Percentiles rank a stretch among this genome's conserved stretches.
Evolutionary conservation across 805 yeast species (phyloP).

Genomic region (Sugiyamaella americana): DNA sequence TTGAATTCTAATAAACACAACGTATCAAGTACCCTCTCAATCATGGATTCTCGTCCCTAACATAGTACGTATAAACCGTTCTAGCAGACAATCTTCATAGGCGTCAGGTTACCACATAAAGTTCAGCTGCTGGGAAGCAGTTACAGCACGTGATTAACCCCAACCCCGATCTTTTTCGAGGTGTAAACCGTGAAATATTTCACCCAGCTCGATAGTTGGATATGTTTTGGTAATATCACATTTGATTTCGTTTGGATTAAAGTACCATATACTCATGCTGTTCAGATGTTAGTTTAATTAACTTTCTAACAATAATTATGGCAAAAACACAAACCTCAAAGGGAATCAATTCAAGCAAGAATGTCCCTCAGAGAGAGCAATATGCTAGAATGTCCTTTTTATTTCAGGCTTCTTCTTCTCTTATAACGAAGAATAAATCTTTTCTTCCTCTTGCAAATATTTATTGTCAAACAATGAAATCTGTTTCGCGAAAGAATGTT

Average conservation of each 20-base stretch:
- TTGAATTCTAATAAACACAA: no score
- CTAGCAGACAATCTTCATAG: no score
- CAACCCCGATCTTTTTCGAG: not conserved
- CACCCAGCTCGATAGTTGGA: no score
- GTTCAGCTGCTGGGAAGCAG: no score
- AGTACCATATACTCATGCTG: not conserved
- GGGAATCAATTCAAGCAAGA: not conserved
- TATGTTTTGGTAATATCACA: not conserved
- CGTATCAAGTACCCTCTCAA: no score
- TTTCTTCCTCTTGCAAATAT: constrained; percentile 44
- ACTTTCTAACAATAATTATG: not conserved
- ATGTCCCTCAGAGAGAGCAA: constrained; percentile 38
- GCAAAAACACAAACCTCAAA: not conserved
- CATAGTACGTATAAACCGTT: no score
- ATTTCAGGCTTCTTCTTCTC: constrained; percentile 32
- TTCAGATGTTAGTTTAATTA: no score
- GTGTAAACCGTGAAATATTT: not conserved
- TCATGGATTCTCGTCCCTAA: no score
- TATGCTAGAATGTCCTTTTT: constrained; percentile 26
- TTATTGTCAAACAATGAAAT: constrained; percentile 48
- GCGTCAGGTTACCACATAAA: no score
- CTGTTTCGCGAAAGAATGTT: constrained; percentile 64
- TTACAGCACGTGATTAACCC: not conserved
- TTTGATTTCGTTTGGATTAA: not conserved
- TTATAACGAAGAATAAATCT: constrained; percentile 15